A percentile compares a stretch with the other conserved stretches of the same genome.
phyloP scores from a whole-genome alignment of 1,284 basidiomycete genomes.

The Cryptococcus jaspeensis region DNA sequence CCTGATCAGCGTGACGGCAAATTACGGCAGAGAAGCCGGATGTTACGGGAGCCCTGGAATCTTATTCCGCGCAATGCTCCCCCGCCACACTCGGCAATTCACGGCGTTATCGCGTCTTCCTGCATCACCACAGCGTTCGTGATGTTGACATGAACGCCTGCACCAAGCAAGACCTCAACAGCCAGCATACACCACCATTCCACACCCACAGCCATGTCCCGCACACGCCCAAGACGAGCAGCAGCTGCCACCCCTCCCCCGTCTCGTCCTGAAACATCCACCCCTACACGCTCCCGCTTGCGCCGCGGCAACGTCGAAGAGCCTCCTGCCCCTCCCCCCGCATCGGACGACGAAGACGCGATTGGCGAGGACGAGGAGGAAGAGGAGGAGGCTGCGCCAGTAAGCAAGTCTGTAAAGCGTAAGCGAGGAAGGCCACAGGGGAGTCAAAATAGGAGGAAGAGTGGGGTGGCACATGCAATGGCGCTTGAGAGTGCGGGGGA shows the following conservation, averaged over 20 bases:
- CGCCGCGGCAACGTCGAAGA: not conserved
- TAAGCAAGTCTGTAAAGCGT: not conserved
- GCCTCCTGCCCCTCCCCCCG: not conserved
- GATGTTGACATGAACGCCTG: no score
- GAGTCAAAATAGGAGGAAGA: constrained; percentile 15
- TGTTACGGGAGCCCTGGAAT: no score
- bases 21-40: no score
- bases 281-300: not conserved
- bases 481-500: constrained; percentile 13
- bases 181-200: no score
- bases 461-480: constrained; percentile 7
- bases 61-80: no score
- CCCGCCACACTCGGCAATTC: no score
- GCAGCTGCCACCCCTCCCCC: not conserved
- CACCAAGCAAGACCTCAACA: no score
- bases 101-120: no score
- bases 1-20: no score
- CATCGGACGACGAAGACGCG: constrained; percentile 6
- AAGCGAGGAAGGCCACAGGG: constrained; percentile 3
- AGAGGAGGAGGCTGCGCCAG: not conserved
- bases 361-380: constrained; percentile 15
- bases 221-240: not conserved
- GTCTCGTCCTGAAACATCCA: no score
- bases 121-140: no score
- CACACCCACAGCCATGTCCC: constrained; percentile 6